Evolutionary conservation across 148 eudicot genomes (phyloP).

Genomic region (Cornus controversa): DNA sequence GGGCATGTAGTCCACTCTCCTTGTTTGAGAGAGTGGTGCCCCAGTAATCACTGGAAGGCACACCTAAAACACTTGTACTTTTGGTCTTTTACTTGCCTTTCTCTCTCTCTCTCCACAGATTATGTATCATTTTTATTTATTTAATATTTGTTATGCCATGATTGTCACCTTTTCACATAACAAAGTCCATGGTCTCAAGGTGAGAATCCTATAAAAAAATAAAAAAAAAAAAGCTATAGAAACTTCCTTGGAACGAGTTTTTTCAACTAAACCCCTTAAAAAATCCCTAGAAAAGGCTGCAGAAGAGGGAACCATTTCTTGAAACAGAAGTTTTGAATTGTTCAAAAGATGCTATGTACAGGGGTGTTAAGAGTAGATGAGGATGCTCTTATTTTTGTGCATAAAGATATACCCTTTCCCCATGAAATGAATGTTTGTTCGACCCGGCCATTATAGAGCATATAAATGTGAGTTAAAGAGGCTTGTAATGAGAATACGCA

Average conservation of each 20-base stretch:
- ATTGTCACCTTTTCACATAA: conserved; percentile 13
- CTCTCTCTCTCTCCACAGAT: background rate
- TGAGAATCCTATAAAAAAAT: conserved; percentile 13
- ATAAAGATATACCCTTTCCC: background rate
- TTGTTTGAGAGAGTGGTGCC: background rate
- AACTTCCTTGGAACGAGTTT: conserved; percentile 33
- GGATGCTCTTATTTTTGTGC: background rate
- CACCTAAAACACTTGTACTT: background rate
- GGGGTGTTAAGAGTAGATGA: background rate
- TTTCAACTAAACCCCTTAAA: conserved; percentile 19
- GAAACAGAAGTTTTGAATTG: conserved; percentile 11
- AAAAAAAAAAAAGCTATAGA: conserved; percentile 20
- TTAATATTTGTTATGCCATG: background rate
- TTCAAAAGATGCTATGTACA: conserved; percentile 22
- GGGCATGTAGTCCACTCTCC: background rate
- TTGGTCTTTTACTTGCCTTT: background rate
- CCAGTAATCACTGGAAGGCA: background rate
- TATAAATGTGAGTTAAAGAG: conserved; percentile 12
- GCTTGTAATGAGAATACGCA: background rate
- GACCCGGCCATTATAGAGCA: conserved; percentile 8
- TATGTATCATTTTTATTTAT: background rate
- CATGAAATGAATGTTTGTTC: conserved; percentile 20
- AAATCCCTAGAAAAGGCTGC: conserved; percentile 14
- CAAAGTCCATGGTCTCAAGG: conserved; percentile 27
- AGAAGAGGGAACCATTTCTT: conserved; percentile 19